Base-by-base conservation (phyloP, 768 basidiomycete genomes). In the Boletus tylopilopsis region DNA sequence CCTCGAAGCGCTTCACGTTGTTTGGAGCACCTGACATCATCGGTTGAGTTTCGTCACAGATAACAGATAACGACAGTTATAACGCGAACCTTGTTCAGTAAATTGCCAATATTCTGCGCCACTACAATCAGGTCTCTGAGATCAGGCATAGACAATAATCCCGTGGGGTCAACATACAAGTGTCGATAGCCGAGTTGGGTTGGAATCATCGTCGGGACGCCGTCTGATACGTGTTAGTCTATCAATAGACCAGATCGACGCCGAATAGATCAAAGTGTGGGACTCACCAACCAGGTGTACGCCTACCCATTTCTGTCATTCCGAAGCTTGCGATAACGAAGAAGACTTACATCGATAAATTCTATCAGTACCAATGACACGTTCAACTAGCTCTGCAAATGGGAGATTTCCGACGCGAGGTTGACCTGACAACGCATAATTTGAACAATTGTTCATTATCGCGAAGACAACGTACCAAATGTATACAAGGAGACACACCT, bases 181-280 rank as follows among this genome's bases (percentile, higher is more conserved):
- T 79, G 79, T 35, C 59, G 68, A 57, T 81, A 80, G 16, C 77
- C 79, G 13, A 77, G 61, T 27, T 24, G 53, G 44, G 69, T 64
- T 24, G 73, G 73, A 37, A 80, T 63, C 54, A 80, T 71, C 6
- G 76, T 78, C 5, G 79, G 77, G 8, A 80, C 75, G 8, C 78
- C 78, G 50, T 80, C 78, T 76, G 38, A 25, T 4, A 15, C 19
- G 38, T 23, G n/a, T n/a, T 21, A 43, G 12, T 13, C 22, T 45
- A 38, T 49, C 10, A 42, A 29, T 37, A 30, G 24, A 32, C 24
- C 4, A 2, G 19, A 23, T 13, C 18, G 21, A 45, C 33, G 5
- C 21, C 19, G 19, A 27, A 18, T 24, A 16, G 38, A 23, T 5
- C 9, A 16, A 18, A 38, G 44, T 4, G 18, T 8, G 13, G 7